phyloP scores from a whole-genome alignment of 2,329 filamentous ascomycete species.

The Sarocladium brachiariae region DNA sequence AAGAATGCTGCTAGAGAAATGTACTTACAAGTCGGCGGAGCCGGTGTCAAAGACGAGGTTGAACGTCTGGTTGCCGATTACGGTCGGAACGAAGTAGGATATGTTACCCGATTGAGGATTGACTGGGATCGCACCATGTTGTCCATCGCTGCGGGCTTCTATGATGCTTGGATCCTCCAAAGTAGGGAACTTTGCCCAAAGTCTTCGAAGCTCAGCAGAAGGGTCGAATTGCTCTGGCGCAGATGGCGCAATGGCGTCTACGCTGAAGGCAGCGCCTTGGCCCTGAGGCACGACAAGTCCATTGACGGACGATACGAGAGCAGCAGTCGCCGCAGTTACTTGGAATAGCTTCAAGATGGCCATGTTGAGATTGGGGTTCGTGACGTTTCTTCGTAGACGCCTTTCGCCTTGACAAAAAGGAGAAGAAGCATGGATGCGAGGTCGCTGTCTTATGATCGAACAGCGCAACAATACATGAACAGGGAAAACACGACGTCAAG shows the following conservation, averaged over 20 bases:
- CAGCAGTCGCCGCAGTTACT: not conserved
- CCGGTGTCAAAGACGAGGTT: constrained; percentile 36
- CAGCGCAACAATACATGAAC: too few relatives aligned
- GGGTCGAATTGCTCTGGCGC: not conserved
- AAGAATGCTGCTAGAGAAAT: too few relatives aligned
- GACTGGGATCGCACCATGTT: not conserved
- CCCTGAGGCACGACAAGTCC: not conserved
- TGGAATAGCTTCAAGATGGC: too few relatives aligned
- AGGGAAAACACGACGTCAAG: too few relatives aligned
- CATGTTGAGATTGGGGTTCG: too few relatives aligned
- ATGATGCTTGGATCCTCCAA: not conserved
- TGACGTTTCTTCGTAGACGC: too few relatives aligned
- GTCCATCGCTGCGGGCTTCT: not conserved
- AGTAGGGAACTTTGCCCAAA: not conserved
- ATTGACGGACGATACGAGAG: not conserved
- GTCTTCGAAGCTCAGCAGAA: not conserved
- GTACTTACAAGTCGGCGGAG: constrained; percentile 29
- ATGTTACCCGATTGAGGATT: not conserved
- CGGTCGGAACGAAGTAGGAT: constrained; percentile 12
- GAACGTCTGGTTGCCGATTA: constrained; percentile 24
- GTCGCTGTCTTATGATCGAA: too few relatives aligned
- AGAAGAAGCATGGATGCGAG: too few relatives aligned
- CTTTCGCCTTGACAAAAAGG: too few relatives aligned
- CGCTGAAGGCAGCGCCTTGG: not conserved
- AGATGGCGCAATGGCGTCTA: not conserved